Evolutionary conservation across 2,329 filamentous ascomycete genomes (phyloP), one percentile per base, ranked within the genome.

Genomic region (Clonostachys sp.): DNA sequence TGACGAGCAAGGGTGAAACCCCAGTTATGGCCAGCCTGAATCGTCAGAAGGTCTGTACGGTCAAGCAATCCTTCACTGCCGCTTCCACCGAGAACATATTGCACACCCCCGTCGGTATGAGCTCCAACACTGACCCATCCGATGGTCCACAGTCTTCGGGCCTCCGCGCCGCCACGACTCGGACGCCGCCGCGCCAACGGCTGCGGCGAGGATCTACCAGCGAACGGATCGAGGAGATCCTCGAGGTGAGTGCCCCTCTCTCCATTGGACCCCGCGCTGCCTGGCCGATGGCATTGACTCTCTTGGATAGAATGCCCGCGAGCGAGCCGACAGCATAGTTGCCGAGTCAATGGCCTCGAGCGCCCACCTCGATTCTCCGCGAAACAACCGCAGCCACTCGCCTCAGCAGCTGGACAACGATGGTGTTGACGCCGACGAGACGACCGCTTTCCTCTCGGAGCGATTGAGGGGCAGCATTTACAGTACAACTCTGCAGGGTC

Each of bases 201-300:
- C 60, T 58, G 35, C 20, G 48, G 36, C 45, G 47, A 13, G 43
- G 42, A 17, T 67, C 68, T 24, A 65, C 61, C 9, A 65, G 61
- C 50, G 68, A 68, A 47, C 71, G 71, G 45, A 64, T 76, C 52
- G 64, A 66, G 50, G 67, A 67, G 49, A 74, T 76, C 47, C 64
- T 76, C 48, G 67, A 76, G 66, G 73, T 75, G 59, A 56, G 69
- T 59, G 17, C 36, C 39, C 45, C 10, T 45, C 35, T 42, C 34
- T 41, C 34, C 17, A 35, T 14, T 40, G 9, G 24, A 30, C 24
- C 24, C 24, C 24, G 9, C 24, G 24, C 24, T 30, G 8, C 24
- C 24, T 3, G 24, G 24, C 24, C 24, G 9, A 30, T 30, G 24
- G 24, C 48, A 40, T 20, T 35, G 30, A 44, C 30, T 20, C 20